These are phyloP conservation scores for Nakaseomyces kungkrabaensis DNA, from an alignment of 1,139 yeast species.

Conservation along the genomic window DNA sequence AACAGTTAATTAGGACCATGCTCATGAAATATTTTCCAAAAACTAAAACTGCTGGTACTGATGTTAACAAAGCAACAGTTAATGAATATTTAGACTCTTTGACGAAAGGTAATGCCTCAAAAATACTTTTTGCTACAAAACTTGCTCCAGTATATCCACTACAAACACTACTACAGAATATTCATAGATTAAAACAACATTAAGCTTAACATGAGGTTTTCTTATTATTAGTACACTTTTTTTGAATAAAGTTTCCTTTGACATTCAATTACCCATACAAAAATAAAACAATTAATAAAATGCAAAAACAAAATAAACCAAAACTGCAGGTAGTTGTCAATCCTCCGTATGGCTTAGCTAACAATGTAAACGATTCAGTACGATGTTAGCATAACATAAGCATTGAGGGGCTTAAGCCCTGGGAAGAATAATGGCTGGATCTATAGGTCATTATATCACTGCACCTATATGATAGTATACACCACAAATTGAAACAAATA, in stretches of 20 bases:
- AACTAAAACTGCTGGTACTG: conserved; percentile 4
- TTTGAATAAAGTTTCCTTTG: background rate
- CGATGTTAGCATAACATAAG: background rate
- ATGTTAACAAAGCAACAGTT: conserved; percentile 16
- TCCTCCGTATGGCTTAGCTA: too few relatives aligned
- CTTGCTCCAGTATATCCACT: conserved; percentile 26
- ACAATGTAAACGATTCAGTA: too few relatives aligned
- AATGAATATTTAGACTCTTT: conserved; percentile 20
- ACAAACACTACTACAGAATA: conserved; percentile 13
- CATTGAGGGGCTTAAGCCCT: background rate
- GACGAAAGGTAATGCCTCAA: conserved; percentile 34
- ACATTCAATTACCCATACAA: background rate
- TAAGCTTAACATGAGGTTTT: conserved; percentile 5
- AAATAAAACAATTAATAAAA: background rate
- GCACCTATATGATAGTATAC: background rate
- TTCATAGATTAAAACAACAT: conserved; percentile 4
- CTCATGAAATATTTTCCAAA: conserved; percentile 12
- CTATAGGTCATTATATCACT: background rate
- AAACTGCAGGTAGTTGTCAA: too few relatives aligned
- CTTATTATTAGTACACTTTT: too few relatives aligned
- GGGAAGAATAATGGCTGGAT: background rate
- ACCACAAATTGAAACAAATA: background rate
- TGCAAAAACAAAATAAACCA: too few relatives aligned
- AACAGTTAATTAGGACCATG: conserved; percentile 11
- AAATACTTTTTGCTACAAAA: conserved; percentile 37